Percentiles rank a stretch among this genome's conserved stretches.
Evolutionary conservation across 768 basidiomycete species (phyloP).

Genomic region (Boletus sp.): DNA sequence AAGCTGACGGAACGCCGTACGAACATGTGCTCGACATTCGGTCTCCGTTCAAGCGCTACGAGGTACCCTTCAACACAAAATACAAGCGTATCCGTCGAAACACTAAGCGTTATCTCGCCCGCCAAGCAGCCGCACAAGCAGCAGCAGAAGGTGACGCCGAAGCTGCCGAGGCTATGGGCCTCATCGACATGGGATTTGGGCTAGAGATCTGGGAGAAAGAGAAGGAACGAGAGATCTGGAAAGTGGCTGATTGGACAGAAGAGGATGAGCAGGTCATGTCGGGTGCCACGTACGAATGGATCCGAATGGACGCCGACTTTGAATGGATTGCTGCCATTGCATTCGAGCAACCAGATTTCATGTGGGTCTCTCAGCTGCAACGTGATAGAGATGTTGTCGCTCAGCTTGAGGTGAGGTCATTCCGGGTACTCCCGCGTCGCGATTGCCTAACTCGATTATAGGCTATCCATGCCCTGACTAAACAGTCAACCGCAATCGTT

Average conservation of each 20-base stretch:
- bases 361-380: conserved; percentile 97
- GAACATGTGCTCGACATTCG: conserved; percentile 96
- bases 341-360: conserved; percentile 95
- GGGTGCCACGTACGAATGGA: conserved; percentile 98
- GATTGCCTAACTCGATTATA: conserved; percentile 34
- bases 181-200: conserved; percentile 93
- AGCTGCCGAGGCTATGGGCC: conserved; percentile 89
- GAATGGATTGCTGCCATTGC: conserved; percentile 96
- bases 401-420: conserved; percentile 79
- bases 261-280: conserved; percentile 93
- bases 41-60: conserved; percentile 85
- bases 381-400: conserved; percentile 96
- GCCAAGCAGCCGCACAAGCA: conserved; percentile 89
- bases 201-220: conserved; percentile 97
- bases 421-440: background rate
- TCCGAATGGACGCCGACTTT: conserved; percentile 97
- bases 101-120: conserved; percentile 92
- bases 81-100: conserved; percentile 95
- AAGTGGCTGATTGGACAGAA: conserved; percentile 96
- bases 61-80: conserved; percentile 98
- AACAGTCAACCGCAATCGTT: conserved; percentile 79
- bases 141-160: conserved; percentile 91
- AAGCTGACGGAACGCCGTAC: conserved; percentile 98
- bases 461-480: conserved; percentile 89
- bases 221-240: conserved; percentile 90